Evolutionary conservation across 2,329 filamentous ascomycete genomes (phyloP).

Genomic region (Fusarium sororula): DNA sequence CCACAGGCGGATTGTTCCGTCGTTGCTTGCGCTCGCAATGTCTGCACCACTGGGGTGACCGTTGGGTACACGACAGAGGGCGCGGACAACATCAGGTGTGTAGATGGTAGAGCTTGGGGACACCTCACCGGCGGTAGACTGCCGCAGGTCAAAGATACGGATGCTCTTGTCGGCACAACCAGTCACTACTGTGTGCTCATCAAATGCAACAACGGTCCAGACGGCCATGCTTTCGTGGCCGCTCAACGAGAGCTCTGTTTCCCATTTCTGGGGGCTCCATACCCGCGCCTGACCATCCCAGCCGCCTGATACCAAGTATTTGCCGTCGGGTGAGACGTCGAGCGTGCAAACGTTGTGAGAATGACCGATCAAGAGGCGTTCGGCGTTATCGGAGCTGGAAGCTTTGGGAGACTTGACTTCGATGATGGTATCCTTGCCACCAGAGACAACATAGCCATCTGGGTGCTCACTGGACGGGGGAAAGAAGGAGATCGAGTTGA

Average conservation of each 20-base stretch:
- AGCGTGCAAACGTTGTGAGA: slow-evolving; percentile 87
- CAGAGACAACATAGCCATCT: slow-evolving; percentile 85
- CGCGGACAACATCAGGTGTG: slow-evolving; percentile 84
- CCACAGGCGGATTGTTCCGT: slow-evolving; percentile 89
- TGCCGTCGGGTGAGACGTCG: slow-evolving; percentile 77
- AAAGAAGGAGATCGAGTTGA: slow-evolving; percentile 85
- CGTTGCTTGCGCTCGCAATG: slow-evolving; percentile 95
- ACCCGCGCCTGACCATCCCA: slow-evolving; percentile 92
- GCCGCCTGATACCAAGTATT: slow-evolving; percentile 85
- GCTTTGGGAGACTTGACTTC: slow-evolving; percentile 82
- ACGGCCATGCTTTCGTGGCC: slow-evolving; percentile 82
- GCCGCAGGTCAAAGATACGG: slow-evolving; percentile 79
- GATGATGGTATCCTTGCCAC: slow-evolving; percentile 91
- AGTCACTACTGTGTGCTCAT: slow-evolving; percentile 84
- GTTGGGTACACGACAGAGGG: slow-evolving; percentile 81
- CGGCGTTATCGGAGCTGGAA: slow-evolving; percentile 76
- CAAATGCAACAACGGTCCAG: slow-evolving; percentile 90
- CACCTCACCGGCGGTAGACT: slow-evolving; percentile 63
- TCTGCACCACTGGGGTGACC: slow-evolving; percentile 84
- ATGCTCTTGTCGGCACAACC: slow-evolving; percentile 91
- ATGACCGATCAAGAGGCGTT: slow-evolving; percentile 87
- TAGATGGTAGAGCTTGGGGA: slow-evolving; percentile 65
- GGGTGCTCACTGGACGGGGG: slow-evolving; percentile 74
- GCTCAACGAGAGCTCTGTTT: slow-evolving; percentile 73
- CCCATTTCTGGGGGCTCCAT: slow-evolving; percentile 89